Conservation (phyloP, 441 rosid genomes). For the Biscutella laevigata region DNA sequence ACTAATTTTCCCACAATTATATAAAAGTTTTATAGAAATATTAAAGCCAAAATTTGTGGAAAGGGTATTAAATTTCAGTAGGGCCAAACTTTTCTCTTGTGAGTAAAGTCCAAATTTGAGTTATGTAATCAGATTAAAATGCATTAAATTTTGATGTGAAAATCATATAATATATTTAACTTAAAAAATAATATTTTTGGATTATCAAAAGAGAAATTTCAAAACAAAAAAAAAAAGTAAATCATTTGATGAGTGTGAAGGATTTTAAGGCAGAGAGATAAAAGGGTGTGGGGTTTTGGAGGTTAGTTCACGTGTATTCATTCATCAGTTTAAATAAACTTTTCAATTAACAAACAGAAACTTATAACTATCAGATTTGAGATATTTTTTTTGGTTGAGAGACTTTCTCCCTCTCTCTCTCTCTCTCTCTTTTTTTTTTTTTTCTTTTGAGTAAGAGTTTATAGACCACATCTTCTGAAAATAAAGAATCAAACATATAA, state of each 20-base stretch:
- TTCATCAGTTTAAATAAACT: constrained; percentile 28
- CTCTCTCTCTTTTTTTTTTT: no score
- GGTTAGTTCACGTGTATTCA: constrained; percentile 80
- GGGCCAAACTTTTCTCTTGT: constrained; percentile 19
- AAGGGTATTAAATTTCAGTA: constrained; percentile 20
- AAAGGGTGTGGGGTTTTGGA: constrained; percentile 39
- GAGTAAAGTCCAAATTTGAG: constrained; percentile 22
- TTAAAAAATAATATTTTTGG: background rate
- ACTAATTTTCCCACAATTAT: constrained; percentile 7
- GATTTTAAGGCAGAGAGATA: constrained; percentile 32
- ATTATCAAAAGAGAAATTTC: constrained; percentile 3
- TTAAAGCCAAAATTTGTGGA: constrained; percentile 8
- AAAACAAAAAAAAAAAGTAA: constrained; percentile 1
- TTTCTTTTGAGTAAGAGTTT: no score
- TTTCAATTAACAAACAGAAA: no score
- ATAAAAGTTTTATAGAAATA: constrained; percentile 1
- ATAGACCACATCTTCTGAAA: no score
- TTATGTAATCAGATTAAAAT: constrained; percentile 12
- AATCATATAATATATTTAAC: background rate
- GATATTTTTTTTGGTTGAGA: background rate
- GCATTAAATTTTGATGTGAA: constrained; percentile 14
- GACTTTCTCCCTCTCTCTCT: no score
- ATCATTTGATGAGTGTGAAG: constrained; percentile 30
- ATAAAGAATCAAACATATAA: no score
- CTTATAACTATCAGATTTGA: no score